Conservation (phyloP, 2,329 filamentous ascomycete genomes). For the Dissoconium aciculare region DNA sequence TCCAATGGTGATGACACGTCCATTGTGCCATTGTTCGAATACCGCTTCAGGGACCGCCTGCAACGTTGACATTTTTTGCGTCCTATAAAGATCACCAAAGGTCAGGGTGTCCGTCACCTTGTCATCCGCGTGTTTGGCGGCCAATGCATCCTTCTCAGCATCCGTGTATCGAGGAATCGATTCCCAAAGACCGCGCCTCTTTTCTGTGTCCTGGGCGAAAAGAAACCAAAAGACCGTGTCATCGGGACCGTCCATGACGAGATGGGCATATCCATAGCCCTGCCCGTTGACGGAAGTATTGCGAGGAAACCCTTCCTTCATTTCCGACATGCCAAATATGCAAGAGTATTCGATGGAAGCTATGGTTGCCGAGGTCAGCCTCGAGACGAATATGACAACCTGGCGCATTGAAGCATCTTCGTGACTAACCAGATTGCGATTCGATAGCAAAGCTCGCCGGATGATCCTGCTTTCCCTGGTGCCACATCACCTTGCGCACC, state of each 20-base stretch:
- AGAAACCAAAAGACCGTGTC: conserved; percentile 5
- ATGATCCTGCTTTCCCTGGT: not conserved
- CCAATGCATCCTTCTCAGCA: not conserved
- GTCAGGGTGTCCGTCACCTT: not conserved
- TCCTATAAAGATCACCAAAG: conserved; percentile 2
- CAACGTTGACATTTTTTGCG: not conserved
- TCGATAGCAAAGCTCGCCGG: not conserved
- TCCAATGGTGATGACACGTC: conserved; percentile 3
- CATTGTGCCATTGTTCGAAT: conserved; percentile 1
- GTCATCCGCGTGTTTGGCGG: not conserved
- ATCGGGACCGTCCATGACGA: conserved; percentile 1
- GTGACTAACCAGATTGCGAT: conserved; percentile 1
- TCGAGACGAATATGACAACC: too few species aligned
- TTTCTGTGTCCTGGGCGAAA: not conserved
- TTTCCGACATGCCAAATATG: conserved; percentile 4
- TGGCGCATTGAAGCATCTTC: too few species aligned
- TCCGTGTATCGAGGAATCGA: conserved; percentile 1
- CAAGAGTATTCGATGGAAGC: conserved; percentile 2
- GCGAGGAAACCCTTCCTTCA: conserved; percentile 1
- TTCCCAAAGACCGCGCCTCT: conserved; percentile 1
- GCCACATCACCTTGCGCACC: conserved; percentile 2
- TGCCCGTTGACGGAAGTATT: not conserved
- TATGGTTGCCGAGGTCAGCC: not conserved
- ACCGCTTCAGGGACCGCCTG: conserved; percentile 2
- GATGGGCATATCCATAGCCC: not conserved